These are phyloP conservation scores for Candida caryicola DNA, from an alignment of 805 yeast genomes.

Conservation along the genomic window DNA sequence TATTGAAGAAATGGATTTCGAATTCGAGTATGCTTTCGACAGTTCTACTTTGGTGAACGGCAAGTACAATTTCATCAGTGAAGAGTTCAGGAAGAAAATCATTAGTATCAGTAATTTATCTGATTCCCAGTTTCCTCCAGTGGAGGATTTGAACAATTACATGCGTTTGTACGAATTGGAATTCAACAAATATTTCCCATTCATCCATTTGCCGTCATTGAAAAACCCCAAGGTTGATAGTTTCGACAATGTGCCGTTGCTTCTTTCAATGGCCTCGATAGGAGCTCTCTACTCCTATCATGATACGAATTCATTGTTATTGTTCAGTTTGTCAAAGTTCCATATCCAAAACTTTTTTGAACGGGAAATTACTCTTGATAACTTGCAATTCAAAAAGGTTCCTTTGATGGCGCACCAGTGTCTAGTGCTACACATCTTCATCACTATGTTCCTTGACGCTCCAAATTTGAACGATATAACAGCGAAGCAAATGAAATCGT, in stretches of 20 bases:
- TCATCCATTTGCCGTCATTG: constrained; percentile 70
- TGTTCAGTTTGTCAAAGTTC: constrained; percentile 65
- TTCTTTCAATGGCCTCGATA: constrained; percentile 78
- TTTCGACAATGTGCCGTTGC: constrained; percentile 57
- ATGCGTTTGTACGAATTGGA: constrained; percentile 71
- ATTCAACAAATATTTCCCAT: constrained; percentile 80
- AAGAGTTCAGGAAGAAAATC: constrained; percentile 52
- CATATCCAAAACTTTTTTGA: constrained; percentile 68
- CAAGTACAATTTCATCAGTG: constrained; percentile 12
- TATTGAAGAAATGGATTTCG: constrained; percentile 4
- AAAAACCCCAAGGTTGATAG: constrained; percentile 35
- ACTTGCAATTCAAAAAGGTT: constrained; percentile 50
- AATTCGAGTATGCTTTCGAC: constrained; percentile 10
- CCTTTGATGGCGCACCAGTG: constrained; percentile 58
- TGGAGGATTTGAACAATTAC: constrained; percentile 74
- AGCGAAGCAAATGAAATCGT: constrained; percentile 50
- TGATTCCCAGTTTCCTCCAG: constrained; percentile 65
- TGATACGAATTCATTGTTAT: constrained; percentile 67
- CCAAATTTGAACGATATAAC: constrained; percentile 49
- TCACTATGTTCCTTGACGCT: constrained; percentile 56
- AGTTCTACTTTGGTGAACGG: constrained; percentile 5
- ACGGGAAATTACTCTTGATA: constrained; percentile 42
- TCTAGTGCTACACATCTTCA: constrained; percentile 52
- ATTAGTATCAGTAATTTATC: constrained; percentile 51
- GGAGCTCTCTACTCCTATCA: constrained; percentile 88